Evolutionary conservation across 2,329 filamentous ascomycete species (phyloP).

Genomic region (Didymella lethalis): DNA sequence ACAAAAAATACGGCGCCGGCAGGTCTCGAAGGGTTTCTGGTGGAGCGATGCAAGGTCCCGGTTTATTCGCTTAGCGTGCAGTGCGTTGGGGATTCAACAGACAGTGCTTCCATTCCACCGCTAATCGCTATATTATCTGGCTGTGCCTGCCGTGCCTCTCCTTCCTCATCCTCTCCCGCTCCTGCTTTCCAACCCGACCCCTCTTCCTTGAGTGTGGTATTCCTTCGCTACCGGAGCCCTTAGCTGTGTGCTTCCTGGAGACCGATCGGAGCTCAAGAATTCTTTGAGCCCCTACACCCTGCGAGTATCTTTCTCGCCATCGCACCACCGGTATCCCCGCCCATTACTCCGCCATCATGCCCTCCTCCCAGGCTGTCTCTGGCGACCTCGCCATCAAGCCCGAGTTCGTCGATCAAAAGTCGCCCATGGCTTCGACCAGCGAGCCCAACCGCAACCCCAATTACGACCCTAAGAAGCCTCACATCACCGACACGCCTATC

Average conservation of each 20-base stretch:
- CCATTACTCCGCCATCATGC: conserved; percentile 50
- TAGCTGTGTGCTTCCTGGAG: conserved; percentile 24
- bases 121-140: conserved; percentile 39
- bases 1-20: conserved; percentile 32
- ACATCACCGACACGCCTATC: conserved; percentile 84
- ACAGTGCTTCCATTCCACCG: conserved; percentile 37
- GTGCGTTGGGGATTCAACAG: conserved; percentile 39
- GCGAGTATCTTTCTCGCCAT: conserved; percentile 31
- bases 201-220: conserved; percentile 31
- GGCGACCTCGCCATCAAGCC: conserved; percentile 60
- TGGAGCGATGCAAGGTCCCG: conserved; percentile 45
- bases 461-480: conserved; percentile 74
- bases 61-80: conserved; percentile 40
- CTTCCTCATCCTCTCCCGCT: conserved; percentile 26
- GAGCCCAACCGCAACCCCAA: conserved; percentile 62
- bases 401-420: conserved; percentile 56
- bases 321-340: conserved; percentile 23
- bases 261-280: conserved; percentile 18
- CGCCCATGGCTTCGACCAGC: conserved; percentile 57
- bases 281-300: conserved; percentile 14
- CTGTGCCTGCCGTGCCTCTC: conserved; percentile 19
- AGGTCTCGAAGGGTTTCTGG: conserved; percentile 30
- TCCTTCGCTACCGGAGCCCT: conserved; percentile 30
- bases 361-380: conserved; percentile 60
- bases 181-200: conserved; percentile 22